Evolutionary conservation across 1,284 basidiomycete species (phyloP), one percentile per base, ranked within the genome.

Genomic region (Fomitopsis pinicola): DNA sequence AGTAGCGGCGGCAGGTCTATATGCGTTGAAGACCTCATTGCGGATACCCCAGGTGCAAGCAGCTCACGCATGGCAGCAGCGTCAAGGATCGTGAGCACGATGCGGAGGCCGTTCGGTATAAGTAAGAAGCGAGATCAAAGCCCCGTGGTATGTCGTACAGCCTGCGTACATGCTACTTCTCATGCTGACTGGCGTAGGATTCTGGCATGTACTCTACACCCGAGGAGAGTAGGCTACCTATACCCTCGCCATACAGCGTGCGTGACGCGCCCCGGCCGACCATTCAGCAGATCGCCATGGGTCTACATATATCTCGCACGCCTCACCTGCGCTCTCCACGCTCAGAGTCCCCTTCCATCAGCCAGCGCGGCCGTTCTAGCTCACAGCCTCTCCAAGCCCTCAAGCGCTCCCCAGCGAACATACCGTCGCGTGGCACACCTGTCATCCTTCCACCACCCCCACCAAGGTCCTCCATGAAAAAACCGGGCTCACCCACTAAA

Each of bases 281-380:
- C 58, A 78, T 88, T 50, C 83, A 87, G 67, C 87, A 89, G 72
- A 89, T 89, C 64, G 84, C 87, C 17, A 90, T 89, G 87, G 88
- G 87, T 28, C 78, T 89, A 22, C 88, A 89, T 71, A 75, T 88
- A 35, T 90, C 88, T 12, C 83, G 86, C 48, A 90, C 88, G 1
- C 87, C 88, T 5, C 87, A 89, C 69, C 72, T 89, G 33, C 80
- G 83, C 57, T 77, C 80, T 26, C 64, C 68, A 17, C 66, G 45
- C 22, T 14, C 63, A 55, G 60, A 65, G 9, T 59, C 70, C 28
- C 68, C 62, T 55, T 68, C 63, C 65, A 46, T 46, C 61, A 60
- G 9, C 60, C 61, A 65, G 58, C 55, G 56, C 61, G 59, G 30
- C 36, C 64, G 46, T 42, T 36, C 52, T 10, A 35, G 36, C 17